Conservation (phyloP, 75 land plant species). For the Chamaecyparis obtusa region DNA sequence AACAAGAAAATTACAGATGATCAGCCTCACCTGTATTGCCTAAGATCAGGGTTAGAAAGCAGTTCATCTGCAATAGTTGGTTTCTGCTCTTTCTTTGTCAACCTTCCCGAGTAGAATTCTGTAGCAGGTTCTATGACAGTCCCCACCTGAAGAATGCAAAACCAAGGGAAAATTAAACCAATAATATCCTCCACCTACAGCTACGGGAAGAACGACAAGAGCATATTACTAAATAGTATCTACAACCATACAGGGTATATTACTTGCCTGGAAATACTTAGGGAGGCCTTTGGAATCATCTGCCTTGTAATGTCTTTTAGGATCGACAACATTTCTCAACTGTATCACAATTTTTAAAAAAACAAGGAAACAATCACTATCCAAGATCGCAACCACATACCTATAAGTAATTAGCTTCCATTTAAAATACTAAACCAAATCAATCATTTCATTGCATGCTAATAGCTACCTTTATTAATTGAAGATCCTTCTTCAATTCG, state of each 20-base stretch:
- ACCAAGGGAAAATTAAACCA: background rate
- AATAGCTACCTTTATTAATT: conserved; percentile 65
- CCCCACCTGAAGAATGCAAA: conserved; percentile 60
- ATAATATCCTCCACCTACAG: background rate
- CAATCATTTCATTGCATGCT: background rate
- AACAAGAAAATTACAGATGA: background rate
- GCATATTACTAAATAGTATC: background rate
- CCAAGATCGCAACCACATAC: background rate
- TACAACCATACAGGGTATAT: background rate
- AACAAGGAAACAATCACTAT: background rate
- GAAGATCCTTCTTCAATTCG: conserved; percentile 81
- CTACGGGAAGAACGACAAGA: background rate
- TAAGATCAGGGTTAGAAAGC: conserved; percentile 44
- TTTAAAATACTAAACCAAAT: conserved; percentile 1
- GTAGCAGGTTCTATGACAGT: conserved; percentile 80
- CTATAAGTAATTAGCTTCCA: background rate
- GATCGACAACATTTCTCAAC: conserved; percentile 86
- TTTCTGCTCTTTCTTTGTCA: conserved; percentile 78
- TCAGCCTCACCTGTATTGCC: conserved; percentile 50
- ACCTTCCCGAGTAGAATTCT: conserved; percentile 81
- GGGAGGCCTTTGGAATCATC: conserved; percentile 74
- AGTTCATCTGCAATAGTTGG: conserved; percentile 49
- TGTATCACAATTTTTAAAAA: conserved; percentile 10
- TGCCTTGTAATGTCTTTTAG: conserved; percentile 92
- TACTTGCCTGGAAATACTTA: conserved; percentile 86